Evolutionary conservation across 129 eudicot species (phyloP).

Genomic region (Kitagawia praeruptora): DNA sequence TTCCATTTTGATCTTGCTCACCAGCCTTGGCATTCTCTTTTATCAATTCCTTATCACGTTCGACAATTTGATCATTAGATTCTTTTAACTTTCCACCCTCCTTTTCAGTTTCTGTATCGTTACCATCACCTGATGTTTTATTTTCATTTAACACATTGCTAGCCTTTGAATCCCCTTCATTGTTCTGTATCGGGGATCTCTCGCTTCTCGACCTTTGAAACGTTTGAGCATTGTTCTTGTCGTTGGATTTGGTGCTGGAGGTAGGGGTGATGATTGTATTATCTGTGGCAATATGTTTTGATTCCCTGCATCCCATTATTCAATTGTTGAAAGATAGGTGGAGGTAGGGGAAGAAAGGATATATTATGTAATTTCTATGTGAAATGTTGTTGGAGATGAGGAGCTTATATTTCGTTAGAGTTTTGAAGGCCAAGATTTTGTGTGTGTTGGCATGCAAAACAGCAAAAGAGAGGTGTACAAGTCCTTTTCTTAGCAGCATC

Average conservation of each 20-base stretch:
- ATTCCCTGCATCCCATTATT: constrained; percentile 43
- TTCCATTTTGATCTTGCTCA: not conserved
- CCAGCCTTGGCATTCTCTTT: not conserved
- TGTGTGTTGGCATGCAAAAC: constrained; percentile 14
- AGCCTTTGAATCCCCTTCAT: not conserved
- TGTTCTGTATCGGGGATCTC: not conserved
- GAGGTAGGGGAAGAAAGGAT: not conserved
- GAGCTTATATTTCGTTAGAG: constrained; percentile 15
- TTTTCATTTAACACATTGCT: not conserved
- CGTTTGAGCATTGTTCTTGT: constrained; percentile 8
- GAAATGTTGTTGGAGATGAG: not conserved
- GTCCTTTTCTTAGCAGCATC: not conserved
- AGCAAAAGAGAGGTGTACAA: not conserved
- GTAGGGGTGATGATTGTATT: constrained; percentile 10
- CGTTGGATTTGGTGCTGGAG: constrained; percentile 18
- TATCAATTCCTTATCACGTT: constrained; percentile 3
- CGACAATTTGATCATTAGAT: constrained; percentile 3
- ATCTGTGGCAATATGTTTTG: constrained; percentile 30
- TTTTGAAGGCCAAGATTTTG: constrained; percentile 19
- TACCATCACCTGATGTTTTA: not conserved
- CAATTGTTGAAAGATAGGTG: not conserved
- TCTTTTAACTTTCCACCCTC: not conserved
- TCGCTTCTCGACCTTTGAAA: not conserved
- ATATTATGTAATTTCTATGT: no score
- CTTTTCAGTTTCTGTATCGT: not conserved